Evolutionary conservation across 805 yeast genomes (phyloP).

Genomic region (Danielozyma ontarioensis): DNA sequence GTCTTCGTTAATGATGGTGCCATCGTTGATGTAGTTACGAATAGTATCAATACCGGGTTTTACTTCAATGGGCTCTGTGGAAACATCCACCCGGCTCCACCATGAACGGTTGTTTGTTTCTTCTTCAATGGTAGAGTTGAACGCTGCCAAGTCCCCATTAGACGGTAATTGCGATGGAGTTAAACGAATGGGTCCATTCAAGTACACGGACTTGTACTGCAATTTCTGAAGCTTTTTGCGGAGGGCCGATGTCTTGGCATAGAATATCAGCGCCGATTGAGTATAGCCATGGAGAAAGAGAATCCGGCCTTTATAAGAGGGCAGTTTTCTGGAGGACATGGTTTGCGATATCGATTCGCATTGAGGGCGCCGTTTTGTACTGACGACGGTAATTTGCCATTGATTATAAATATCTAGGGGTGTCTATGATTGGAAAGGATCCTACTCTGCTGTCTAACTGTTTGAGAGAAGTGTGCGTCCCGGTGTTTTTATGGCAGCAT

Average conservation of each 20-base stretch:
- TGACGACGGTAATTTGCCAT: too few relatives aligned
- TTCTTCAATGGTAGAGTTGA: constrained; percentile 32
- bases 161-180: constrained; percentile 72
- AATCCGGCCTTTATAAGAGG: constrained; percentile 50
- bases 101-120: constrained; percentile 53
- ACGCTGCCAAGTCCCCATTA: constrained; percentile 50
- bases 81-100: constrained; percentile 57
- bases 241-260: constrained; percentile 84
- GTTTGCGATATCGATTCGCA: too few relatives aligned
- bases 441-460: too few relatives aligned
- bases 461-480: too few relatives aligned
- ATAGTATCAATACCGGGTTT: constrained; percentile 47
- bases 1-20: constrained; percentile 39
- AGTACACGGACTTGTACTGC: constrained; percentile 66
- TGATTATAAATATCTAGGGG: too few relatives aligned
- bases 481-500: neutral
- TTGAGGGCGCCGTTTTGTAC: too few relatives aligned
- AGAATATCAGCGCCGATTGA: constrained; percentile 77
- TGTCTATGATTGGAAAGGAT: too few relatives aligned
- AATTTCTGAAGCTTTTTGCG: constrained; percentile 66
- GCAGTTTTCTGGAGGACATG: too few relatives aligned
- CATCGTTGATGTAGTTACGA: constrained; percentile 46
- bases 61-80: constrained; percentile 41
- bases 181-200: constrained; percentile 72
- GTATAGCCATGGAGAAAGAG: constrained; percentile 91